These are phyloP conservation scores for Monosporozyma solicola DNA, from an alignment of 805 yeast species.

Conservation along the genomic window DNA sequence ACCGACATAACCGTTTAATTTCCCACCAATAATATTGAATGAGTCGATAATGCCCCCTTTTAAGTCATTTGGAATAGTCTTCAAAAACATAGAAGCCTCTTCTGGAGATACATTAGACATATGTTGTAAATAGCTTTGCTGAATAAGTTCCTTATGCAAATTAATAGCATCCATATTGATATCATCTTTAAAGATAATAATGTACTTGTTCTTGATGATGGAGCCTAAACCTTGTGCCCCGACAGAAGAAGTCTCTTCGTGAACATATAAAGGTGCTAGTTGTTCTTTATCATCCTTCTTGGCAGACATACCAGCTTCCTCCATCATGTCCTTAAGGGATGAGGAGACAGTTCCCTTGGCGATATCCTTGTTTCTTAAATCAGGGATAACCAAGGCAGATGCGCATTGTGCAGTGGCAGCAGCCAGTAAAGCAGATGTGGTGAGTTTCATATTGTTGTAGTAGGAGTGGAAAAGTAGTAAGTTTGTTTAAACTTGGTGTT, in stretches of 20 bases:
- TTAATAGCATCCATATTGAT: constrained; percentile 43
- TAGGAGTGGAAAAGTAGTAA: background rate
- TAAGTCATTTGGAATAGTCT: constrained; percentile 13
- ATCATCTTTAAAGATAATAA: constrained; percentile 70
- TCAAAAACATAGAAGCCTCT: constrained; percentile 6
- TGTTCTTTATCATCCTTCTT: constrained; percentile 3
- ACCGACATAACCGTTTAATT: constrained; percentile 76
- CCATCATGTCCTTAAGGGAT: background rate
- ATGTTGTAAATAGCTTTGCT: constrained; percentile 35
- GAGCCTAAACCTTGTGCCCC: background rate
- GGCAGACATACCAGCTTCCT: background rate
- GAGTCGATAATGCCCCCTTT: constrained; percentile 50
- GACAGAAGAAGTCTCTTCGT: constrained; percentile 27
- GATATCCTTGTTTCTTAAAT: constrained; percentile 17
- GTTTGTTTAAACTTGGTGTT: background rate
- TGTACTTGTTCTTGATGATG: constrained; percentile 66
- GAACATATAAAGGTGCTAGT: constrained; percentile 36
- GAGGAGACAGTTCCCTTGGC: background rate
- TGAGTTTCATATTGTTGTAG: constrained; percentile 13
- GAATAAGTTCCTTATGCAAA: constrained; percentile 63
- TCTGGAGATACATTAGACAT: constrained; percentile 1
- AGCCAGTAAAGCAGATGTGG: constrained; percentile 23
- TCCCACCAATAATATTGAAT: constrained; percentile 45
- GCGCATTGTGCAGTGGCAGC: constrained; percentile 35
- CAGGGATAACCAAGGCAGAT: constrained; percentile 56